These are phyloP conservation scores for Coleophoma cylindrospora DNA, from an alignment of 2,329 filamentous ascomycete genomes.

Conservation along the genomic window DNA sequence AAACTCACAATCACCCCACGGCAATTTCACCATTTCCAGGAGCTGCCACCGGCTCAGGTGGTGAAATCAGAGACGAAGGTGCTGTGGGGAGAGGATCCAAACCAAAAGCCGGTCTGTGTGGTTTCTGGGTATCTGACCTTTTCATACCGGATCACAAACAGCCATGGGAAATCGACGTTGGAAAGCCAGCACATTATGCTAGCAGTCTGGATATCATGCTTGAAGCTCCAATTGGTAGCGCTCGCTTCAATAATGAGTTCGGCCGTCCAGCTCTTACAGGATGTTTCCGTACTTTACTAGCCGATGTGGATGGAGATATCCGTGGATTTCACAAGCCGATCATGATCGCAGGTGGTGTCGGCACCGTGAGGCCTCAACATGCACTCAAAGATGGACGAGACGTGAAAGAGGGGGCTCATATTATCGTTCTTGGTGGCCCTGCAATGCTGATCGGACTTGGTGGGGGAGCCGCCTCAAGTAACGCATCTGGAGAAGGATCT, in stretches of 20 bases:
- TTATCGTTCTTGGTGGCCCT: slow-evolving; percentile 90
- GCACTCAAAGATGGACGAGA: slow-evolving; percentile 77
- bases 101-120: slow-evolving; percentile 86
- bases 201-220: slow-evolving; percentile 97
- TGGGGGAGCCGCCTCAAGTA: slow-evolving; percentile 90
- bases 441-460: slow-evolving; percentile 97
- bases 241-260: slow-evolving; percentile 97
- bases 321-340: slow-evolving; percentile 97
- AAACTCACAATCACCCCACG: slow-evolving; percentile 97
- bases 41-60: slow-evolving; percentile 90
- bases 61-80: slow-evolving; percentile 93
- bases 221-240: slow-evolving; percentile 91
- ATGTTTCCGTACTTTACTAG: slow-evolving; percentile 86
- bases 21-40: slow-evolving; percentile 91
- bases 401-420: slow-evolving; percentile 81
- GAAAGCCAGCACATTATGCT: slow-evolving; percentile 86
- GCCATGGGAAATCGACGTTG: slow-evolving; percentile 89
- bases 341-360: slow-evolving; percentile 95
- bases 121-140: slow-evolving; percentile 94
- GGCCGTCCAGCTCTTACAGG: slow-evolving; percentile 84
- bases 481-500: slow-evolving; percentile 80
- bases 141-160: slow-evolving; percentile 77
- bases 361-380: slow-evolving; percentile 77
- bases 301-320: slow-evolving; percentile 63
- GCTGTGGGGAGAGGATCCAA: slow-evolving; percentile 88